A percentile compares a stretch with the other conserved stretches of the same genome.
phyloP scores from a whole-genome alignment of 2,329 filamentous ascomycete genomes.

The Cladorrhinum sp. region DNA sequence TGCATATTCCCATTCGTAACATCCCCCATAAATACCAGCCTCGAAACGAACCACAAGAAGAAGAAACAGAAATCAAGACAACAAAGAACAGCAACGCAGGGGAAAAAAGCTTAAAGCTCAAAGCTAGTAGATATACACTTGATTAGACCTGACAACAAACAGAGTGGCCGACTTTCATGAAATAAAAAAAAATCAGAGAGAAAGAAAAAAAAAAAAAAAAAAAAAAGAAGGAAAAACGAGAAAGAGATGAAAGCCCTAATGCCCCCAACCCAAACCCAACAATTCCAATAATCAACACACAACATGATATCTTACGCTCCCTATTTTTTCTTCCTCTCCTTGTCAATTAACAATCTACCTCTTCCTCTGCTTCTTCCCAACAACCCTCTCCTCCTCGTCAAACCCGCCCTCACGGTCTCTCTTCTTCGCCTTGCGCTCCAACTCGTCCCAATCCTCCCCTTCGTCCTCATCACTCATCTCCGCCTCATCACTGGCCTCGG shows the following conservation, averaged over 20 bases:
- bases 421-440: slow-evolving; percentile 88
- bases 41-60: too few relatives aligned
- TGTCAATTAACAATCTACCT: slow-evolving; percentile 11
- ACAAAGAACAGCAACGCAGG: neutral
- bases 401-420: slow-evolving; percentile 66
- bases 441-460: slow-evolving; percentile 89
- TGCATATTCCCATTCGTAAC: too few relatives aligned
- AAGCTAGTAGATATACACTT: neutral
- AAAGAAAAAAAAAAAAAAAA: too few relatives aligned
- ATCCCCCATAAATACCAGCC: too few relatives aligned
- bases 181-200: too few relatives aligned
- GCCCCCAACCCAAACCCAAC: neutral
- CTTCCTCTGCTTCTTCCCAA: slow-evolving; percentile 60
- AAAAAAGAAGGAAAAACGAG: too few relatives aligned
- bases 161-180: too few relatives aligned
- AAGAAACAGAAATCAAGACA: too few relatives aligned
- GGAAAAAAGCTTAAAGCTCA: neutral
- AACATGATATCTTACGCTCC: too few relatives aligned
- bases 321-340: too few relatives aligned
- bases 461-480: slow-evolving; percentile 67
- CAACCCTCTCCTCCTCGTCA: slow-evolving; percentile 73
- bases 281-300: neutral
- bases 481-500: slow-evolving; percentile 77
- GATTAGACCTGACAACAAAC: neutral
- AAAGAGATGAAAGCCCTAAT: neutral